phyloP scores from a whole-genome alignment of 2,329 filamentous ascomycete genomes.

The Cryphonectria parasitica region DNA sequence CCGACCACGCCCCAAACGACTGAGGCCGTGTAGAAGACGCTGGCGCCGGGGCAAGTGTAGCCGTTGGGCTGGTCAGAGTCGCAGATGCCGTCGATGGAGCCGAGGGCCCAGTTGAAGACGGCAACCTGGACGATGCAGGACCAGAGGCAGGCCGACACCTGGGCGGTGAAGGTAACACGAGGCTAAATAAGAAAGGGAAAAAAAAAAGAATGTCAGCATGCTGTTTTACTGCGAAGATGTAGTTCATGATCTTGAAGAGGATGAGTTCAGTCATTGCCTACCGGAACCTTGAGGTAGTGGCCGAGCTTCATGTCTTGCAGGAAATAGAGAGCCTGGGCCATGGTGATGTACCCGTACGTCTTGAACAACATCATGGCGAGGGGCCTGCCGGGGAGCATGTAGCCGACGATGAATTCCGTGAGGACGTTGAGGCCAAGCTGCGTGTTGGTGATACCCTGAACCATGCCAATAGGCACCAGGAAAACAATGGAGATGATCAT shows the following conservation, averaged over 20 bases:
- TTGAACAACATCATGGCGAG: conserved; percentile 60
- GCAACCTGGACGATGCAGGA: conserved; percentile 48
- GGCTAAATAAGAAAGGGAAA: conserved; percentile 35
- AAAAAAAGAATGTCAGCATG: background rate
- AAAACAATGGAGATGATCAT: conserved; percentile 37
- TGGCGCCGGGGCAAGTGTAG: conserved; percentile 41
- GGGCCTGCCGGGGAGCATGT: conserved; percentile 55
- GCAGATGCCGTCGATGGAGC: conserved; percentile 52
- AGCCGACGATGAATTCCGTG: conserved; percentile 55
- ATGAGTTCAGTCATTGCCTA: background rate
- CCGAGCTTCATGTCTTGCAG: conserved; percentile 47
- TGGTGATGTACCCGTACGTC: conserved; percentile 53
- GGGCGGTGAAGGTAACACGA: conserved; percentile 39
- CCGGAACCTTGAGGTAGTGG: conserved; percentile 48
- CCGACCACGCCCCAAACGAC: conserved; percentile 45
- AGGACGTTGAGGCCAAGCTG: conserved; percentile 53
- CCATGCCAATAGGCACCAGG: conserved; percentile 41
- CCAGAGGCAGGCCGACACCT: conserved; percentile 31
- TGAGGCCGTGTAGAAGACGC: conserved; percentile 43
- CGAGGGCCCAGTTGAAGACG: conserved; percentile 46
- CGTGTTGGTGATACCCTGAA: conserved; percentile 40
- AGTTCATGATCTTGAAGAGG: background rate
- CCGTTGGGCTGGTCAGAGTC: conserved; percentile 32
- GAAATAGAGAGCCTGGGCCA: conserved; percentile 48
- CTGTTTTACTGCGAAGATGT: background rate